A percentile compares a stretch with the other conserved stretches of the same genome.
Conservation (phyloP, 768 basidiomycete genomes). For the Lanmaoa rubissima region DNA sequence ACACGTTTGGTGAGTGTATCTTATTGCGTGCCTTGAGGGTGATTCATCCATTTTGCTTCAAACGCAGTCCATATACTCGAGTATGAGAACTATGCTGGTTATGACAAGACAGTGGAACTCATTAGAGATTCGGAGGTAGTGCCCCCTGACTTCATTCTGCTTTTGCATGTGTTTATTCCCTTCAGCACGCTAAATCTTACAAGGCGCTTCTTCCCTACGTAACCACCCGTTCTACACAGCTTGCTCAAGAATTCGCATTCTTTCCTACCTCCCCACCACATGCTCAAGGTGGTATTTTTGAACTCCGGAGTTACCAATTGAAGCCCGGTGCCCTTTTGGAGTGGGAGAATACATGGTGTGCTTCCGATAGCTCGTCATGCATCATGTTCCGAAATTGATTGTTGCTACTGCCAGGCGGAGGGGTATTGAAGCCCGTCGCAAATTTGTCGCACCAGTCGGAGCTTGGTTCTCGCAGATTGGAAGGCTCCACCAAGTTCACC, state of each 20-base stretch:
- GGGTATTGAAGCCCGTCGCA: constrained; percentile 91
- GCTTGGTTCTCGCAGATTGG: constrained; percentile 94
- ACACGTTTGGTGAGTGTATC: constrained; percentile 67
- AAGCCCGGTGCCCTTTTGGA: constrained; percentile 89
- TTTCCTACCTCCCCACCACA: constrained; percentile 88
- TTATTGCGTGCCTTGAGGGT: neutral
- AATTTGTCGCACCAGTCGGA: constrained; percentile 81
- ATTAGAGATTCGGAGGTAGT: constrained; percentile 66
- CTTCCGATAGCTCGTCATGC: neutral
- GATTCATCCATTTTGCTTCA: neutral
- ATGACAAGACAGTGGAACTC: constrained; percentile 69
- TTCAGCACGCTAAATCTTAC: constrained; percentile 65
- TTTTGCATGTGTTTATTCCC: neutral
- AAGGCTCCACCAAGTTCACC: constrained; percentile 84
- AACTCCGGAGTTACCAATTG: constrained; percentile 85
- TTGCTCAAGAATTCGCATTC: constrained; percentile 94
- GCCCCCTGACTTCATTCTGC: constrained; percentile 1
- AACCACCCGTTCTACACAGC: constrained; percentile 67
- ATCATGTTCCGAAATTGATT: constrained; percentile 1
- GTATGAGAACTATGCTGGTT: constrained; percentile 91
- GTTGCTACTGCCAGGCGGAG: constrained; percentile 57
- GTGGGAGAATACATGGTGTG: constrained; percentile 92
- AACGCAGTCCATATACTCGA: constrained; percentile 71
- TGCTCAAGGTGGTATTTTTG: constrained; percentile 88
- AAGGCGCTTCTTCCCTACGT: constrained; percentile 76